Conservation (phyloP, 495 filamentous ascomycete genomes). For the Aspergillus olivimuriae region DNA sequence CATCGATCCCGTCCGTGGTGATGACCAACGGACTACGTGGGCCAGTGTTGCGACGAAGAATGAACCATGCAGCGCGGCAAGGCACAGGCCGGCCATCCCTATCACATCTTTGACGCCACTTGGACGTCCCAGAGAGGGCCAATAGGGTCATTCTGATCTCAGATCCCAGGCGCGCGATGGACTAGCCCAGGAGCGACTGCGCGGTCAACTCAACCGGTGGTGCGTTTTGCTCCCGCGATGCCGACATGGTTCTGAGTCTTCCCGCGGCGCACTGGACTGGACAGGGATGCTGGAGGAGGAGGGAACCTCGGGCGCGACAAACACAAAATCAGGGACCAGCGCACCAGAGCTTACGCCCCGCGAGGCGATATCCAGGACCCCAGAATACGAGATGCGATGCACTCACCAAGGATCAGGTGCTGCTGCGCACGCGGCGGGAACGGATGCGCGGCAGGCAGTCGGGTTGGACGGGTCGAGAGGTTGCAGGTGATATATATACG, state of each 20-base stretch:
- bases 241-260: constrained; percentile 1
- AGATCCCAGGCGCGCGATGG: constrained; percentile 6
- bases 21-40: constrained; percentile 13
- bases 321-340: neutral
- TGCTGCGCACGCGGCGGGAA: too few species aligned
- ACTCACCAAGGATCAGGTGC: too few species aligned
- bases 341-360: too few species aligned
- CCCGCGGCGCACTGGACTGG: neutral
- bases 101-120: constrained; percentile 29
- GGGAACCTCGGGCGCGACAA: neutral
- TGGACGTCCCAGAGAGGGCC: constrained; percentile 16
- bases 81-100: constrained; percentile 25
- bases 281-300: constrained; percentile 5
- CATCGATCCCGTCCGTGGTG: constrained; percentile 7
- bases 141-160: constrained; percentile 20
- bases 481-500: too few species aligned
- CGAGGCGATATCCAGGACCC: too few species aligned
- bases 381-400: too few species aligned
- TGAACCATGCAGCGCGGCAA: constrained; percentile 30
- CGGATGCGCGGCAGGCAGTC: too few species aligned
- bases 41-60: constrained; percentile 12
- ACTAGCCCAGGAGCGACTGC: constrained; percentile 1
- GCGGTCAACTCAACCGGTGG: constrained; percentile 11
- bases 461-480: too few species aligned
- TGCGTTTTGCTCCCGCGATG: constrained; percentile 9